Percentiles rank a stretch among this genome's conserved stretches.
Conservation (phyloP, 306 rosid genomes). For the Benincasa hispida region DNA sequence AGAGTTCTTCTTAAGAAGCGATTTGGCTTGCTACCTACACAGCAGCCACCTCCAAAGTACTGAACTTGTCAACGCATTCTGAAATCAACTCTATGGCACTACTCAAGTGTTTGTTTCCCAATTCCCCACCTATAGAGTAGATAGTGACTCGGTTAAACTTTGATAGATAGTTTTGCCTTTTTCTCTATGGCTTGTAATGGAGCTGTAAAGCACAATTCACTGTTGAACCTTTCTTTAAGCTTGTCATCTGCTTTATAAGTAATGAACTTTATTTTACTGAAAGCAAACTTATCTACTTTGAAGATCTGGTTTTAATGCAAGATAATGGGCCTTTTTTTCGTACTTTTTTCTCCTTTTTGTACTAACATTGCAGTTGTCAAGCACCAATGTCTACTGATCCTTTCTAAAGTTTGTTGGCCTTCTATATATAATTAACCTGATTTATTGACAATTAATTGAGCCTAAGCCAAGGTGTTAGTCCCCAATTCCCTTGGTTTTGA, state of each 20-base stretch:
- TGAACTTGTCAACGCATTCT: slow-evolving; percentile 24
- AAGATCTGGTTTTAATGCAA: slow-evolving; percentile 1
- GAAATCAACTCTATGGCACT: background rate
- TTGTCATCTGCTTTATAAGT: background rate
- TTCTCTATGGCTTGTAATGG: background rate
- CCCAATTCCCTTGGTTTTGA: background rate
- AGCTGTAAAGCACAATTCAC: slow-evolving; percentile 4
- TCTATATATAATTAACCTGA: background rate
- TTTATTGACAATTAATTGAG: background rate
- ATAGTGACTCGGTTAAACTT: background rate
- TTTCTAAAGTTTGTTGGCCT: background rate
- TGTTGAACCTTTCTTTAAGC: background rate
- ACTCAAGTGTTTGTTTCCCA: background rate
- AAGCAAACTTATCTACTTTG: background rate
- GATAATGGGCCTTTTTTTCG: background rate
- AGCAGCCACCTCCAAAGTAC: slow-evolving; percentile 62
- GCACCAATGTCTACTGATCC: background rate
- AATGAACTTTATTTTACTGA: background rate
- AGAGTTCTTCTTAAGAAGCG: slow-evolving; percentile 83
- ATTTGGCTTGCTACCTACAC: slow-evolving; percentile 78
- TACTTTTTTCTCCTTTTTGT: background rate
- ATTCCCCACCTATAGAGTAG: background rate
- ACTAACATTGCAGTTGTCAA: background rate
- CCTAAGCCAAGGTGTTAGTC: background rate
- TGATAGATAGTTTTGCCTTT: background rate